A percentile compares a stretch with the other conserved stretches of the same genome.
Evolutionary conservation across 257 asterid genomes (phyloP).

Genomic region (Solanum virginianum): DNA sequence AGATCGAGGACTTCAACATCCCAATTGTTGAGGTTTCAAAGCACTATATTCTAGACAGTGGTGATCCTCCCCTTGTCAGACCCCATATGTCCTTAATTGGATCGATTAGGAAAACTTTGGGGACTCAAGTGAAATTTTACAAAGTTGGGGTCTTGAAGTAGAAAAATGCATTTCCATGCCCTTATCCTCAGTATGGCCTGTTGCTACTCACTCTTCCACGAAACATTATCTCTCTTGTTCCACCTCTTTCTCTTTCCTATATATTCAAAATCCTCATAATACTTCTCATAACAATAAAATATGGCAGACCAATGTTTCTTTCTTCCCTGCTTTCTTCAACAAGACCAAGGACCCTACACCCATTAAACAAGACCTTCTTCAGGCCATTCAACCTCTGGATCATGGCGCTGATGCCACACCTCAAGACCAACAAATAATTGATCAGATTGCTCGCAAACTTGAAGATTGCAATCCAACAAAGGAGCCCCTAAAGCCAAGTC

Average conservation of each 20-base stretch:
- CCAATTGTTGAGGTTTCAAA: no score
- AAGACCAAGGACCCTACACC: constrained; percentile 37
- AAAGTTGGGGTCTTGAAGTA: no score
- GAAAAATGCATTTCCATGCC: constrained; percentile 28
- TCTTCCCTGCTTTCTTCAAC: constrained; percentile 50
- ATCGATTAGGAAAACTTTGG: no score
- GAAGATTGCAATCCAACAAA: constrained; percentile 67
- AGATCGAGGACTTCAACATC: no score
- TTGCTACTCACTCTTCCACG: constrained; percentile 6
- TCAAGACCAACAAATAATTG: constrained; percentile 54
- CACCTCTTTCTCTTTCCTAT: background rate
- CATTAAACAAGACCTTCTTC: constrained; percentile 83
- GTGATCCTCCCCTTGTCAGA: no score
- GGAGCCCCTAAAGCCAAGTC: constrained; percentile 49
- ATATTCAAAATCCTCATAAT: background rate
- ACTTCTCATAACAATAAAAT: constrained; percentile 3
- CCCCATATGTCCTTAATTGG: no score
- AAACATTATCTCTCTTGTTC: constrained; percentile 9
- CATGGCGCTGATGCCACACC: constrained; percentile 91
- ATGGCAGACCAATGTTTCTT: constrained; percentile 63
- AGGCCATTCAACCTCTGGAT: constrained; percentile 73
- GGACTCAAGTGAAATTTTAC: no score
- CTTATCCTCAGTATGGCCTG: constrained; percentile 39
- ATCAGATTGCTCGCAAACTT: constrained; percentile 50
- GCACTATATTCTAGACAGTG: no score